Conservation (phyloP, 1,284 basidiomycete genomes). For the Ceratobasidium sp. region DNA sequence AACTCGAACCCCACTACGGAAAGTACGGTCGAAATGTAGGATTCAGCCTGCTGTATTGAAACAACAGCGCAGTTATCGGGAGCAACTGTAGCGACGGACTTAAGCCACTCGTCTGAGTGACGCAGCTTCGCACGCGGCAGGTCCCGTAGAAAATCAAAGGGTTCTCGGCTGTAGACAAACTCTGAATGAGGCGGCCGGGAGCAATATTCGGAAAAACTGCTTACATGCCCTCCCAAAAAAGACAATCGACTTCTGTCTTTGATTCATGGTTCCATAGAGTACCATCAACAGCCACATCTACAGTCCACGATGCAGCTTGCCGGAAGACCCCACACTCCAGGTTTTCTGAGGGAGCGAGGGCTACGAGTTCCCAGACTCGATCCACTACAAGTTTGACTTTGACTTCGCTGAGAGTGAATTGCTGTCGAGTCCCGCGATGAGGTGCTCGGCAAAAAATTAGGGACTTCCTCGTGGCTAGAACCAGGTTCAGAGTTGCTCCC, state of each 20-base stretch:
- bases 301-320: neutral
- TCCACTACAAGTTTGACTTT: neutral
- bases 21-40: neutral
- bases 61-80: neutral
- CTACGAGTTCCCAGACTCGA: neutral
- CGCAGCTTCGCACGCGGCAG: no score
- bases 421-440: neutral
- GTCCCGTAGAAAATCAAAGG: no score
- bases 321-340: neutral
- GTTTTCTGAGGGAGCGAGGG: neutral
- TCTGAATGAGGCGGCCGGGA: no score
- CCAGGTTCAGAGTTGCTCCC: neutral
- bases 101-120: neutral
- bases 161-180: no score
- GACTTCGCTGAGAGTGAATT: neutral
- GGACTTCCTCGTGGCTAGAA: neutral
- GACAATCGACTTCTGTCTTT: neutral
- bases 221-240: conserved; percentile 1
- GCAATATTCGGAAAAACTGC: neutral
- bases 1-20: neutral
- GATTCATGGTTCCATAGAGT: neutral
- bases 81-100: neutral
- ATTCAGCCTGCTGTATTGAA: neutral
- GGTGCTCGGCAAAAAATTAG: neutral
- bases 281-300: neutral